These are phyloP conservation scores for Mentha longifolia DNA, from an alignment of 257 asterid genomes.

Conservation along the genomic window DNA sequence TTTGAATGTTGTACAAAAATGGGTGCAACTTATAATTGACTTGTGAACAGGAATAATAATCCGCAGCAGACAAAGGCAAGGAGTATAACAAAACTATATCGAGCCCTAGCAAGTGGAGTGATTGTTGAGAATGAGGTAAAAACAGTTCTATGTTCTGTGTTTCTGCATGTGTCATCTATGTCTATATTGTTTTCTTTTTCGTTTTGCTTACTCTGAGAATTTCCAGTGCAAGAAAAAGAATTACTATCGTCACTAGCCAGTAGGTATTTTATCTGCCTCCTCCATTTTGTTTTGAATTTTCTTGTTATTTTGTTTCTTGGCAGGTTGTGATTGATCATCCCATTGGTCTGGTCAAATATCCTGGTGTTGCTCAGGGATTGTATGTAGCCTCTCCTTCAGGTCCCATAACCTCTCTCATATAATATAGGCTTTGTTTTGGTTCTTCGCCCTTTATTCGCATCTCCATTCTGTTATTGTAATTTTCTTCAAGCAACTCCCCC, in stretches of 20 bases:
- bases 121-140: conserved; percentile 71
- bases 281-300: conserved; percentile 4
- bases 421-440: conserved; percentile 5
- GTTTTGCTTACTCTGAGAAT: conserved; percentile 12
- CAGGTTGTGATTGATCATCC: conserved; percentile 79
- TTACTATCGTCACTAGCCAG: conserved; percentile 14
- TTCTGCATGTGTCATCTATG: conserved; percentile 10
- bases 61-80: conserved; percentile 47
- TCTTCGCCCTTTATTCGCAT: conserved; percentile 18
- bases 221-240: conserved; percentile 13
- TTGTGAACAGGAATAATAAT: conserved; percentile 48
- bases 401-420: conserved; percentile 31
- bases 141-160: conserved; percentile 24
- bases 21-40: conserved; percentile 28
- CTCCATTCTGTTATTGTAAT: conserved; percentile 22
- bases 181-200: conserved; percentile 6
- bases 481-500: not conserved
- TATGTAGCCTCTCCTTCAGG: conserved; percentile 96
- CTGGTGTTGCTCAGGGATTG: conserved; percentile 95
- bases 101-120: conserved; percentile 83
- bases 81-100: conserved; percentile 77
- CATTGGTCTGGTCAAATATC: conserved; percentile 84
- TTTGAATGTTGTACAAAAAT: not conserved
- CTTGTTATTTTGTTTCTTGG: conserved; percentile 26
- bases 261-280: conserved; percentile 9